Evolutionary conservation across 768 basidiomycete species (phyloP).

Genomic region (Leccinum disarticulatum): DNA sequence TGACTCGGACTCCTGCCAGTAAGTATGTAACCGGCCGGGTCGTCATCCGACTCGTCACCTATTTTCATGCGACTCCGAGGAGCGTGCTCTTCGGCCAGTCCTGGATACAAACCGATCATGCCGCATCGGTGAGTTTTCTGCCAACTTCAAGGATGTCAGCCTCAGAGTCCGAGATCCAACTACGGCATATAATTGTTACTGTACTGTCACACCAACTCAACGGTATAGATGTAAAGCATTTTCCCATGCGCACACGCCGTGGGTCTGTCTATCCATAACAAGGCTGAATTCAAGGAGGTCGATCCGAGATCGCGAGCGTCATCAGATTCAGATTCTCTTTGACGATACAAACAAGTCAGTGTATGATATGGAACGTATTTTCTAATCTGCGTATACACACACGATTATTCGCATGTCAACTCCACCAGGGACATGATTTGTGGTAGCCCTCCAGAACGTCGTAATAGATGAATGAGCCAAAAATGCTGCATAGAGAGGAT

Average conservation of each 20-base stretch:
- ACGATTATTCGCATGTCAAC: background rate
- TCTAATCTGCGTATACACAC: background rate
- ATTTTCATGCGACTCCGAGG: background rate
- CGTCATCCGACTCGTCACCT: background rate
- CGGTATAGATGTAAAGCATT: constrained; percentile 3
- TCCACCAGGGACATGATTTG: background rate
- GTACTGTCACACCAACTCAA: no score
- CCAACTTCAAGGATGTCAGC: no score
- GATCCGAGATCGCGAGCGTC: constrained; percentile 10
- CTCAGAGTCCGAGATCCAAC: no score
- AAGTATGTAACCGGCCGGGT: background rate
- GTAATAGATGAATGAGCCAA: background rate
- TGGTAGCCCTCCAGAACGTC: background rate
- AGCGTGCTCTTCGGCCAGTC: background rate
- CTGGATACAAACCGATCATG: background rate
- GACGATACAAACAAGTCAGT: constrained; percentile 1
- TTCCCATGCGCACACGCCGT: background rate
- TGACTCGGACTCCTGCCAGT: no score
- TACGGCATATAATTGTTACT: no score
- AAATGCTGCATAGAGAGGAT: background rate
- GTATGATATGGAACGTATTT: background rate
- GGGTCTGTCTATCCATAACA: background rate
- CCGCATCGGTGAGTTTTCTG: background rate
- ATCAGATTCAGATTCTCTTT: constrained; percentile 8
- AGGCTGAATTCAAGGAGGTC: constrained; percentile 15